A percentile compares a stretch with the other conserved stretches of the same genome.
phyloP scores from a whole-genome alignment of 2,329 filamentous ascomycete genomes.

The Hypoxylon sp. region DNA sequence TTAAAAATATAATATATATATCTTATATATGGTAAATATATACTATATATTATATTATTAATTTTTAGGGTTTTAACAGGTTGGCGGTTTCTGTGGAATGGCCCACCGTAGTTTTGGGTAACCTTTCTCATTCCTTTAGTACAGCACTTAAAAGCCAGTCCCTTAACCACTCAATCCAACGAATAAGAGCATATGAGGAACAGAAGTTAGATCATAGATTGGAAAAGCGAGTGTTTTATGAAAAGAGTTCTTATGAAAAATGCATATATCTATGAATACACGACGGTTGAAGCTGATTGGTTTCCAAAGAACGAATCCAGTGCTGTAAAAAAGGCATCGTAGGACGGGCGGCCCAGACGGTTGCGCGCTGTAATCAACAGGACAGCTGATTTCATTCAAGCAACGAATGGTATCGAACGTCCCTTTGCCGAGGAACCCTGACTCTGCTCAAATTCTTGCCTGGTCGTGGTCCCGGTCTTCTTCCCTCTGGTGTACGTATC shows the following conservation, averaged over 20 bases:
- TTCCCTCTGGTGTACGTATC: conserved; percentile 10
- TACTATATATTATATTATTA: too few relatives aligned
- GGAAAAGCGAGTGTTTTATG: conserved; percentile 5
- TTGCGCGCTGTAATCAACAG: neutral
- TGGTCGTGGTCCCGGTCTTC: conserved; percentile 14
- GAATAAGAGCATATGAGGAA: neutral
- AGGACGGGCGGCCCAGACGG: neutral
- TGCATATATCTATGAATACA: neutral
- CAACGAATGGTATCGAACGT: conserved; percentile 4
- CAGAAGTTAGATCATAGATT: neutral
- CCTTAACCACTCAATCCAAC: neutral
- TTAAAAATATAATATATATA: too few relatives aligned
- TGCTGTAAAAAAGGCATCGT: neutral
- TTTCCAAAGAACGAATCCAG: conserved; percentile 2
- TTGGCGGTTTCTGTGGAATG: too few relatives aligned
- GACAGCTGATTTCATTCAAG: conserved; percentile 1
- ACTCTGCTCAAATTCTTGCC: conserved; percentile 2
- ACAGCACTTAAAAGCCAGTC: neutral
- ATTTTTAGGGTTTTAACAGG: too few relatives aligned
- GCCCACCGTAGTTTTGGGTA: too few relatives aligned
- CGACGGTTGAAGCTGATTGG: neutral
- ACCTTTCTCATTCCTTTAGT: neutral
- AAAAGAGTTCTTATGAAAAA: neutral
- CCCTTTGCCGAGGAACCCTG: neutral
- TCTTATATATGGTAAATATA: too few relatives aligned